Evolutionary conservation across 2,329 filamentous ascomycete genomes (phyloP).

Genomic region (Coniella lustricola): DNA sequence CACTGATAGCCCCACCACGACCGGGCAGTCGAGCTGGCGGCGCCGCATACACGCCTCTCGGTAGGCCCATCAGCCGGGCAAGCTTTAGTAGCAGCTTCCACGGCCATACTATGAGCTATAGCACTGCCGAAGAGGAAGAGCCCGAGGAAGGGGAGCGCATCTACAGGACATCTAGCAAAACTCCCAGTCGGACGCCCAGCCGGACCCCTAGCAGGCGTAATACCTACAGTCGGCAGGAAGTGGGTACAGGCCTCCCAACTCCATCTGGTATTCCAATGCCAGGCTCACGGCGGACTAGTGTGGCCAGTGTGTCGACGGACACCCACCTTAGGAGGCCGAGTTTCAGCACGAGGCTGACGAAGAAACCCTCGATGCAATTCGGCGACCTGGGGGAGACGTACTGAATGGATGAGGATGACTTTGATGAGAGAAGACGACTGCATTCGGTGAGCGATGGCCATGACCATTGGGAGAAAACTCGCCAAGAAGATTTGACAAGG

Average conservation of each 20-base stretch:
- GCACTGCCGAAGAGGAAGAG: slow-evolving; percentile 44
- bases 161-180: slow-evolving; percentile 42
- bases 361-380: slow-evolving; percentile 7
- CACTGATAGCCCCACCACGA: slow-evolving; percentile 45
- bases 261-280: slow-evolving; percentile 44
- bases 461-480: no score
- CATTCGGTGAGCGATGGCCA: neutral
- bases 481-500: no score
- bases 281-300: slow-evolving; percentile 36
- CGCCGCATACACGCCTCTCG: slow-evolving; percentile 54
- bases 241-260: slow-evolving; percentile 32
- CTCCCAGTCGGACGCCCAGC: no score
- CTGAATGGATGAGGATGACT: slow-evolving; percentile 23
- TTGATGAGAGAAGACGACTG: neutral
- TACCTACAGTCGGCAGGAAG: slow-evolving; percentile 44
- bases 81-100: slow-evolving; percentile 61
- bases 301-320: slow-evolving; percentile 11
- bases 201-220: slow-evolving; percentile 32
- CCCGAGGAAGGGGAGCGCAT: slow-evolving; percentile 18
- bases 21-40: slow-evolving; percentile 57
- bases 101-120: slow-evolving; percentile 50
- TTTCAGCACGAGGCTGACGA: slow-evolving; percentile 3
- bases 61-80: slow-evolving; percentile 55
- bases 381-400: slow-evolving; percentile 49
- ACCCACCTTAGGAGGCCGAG: slow-evolving; percentile 10